Percentiles rank a stretch among this genome's conserved stretches.
Evolutionary conservation across 257 asterid species (phyloP).

Genomic region (Fraxinus quadrangulata): DNA sequence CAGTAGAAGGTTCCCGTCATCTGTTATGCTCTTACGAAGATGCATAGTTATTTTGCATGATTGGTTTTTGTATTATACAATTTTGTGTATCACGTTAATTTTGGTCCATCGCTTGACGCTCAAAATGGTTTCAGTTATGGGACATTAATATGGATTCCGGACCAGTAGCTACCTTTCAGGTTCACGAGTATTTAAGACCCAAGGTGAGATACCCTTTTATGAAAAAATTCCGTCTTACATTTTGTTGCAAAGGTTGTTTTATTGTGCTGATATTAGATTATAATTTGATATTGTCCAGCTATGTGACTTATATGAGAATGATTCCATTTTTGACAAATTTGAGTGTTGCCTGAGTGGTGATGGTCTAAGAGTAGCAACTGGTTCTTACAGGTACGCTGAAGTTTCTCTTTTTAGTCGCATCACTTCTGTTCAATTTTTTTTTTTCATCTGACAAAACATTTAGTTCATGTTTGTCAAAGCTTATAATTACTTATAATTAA

Average conservation of each 20-base stretch:
- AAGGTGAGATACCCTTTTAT: conserved; percentile 49
- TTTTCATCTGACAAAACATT: conserved; percentile 6
- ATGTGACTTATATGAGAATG: conserved; percentile 83
- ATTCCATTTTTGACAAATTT: conserved; percentile 83
- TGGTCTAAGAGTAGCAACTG: conserved; percentile 78
- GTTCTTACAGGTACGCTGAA: conserved; percentile 69
- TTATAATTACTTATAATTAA: too few relatives aligned
- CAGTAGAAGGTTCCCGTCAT: neutral
- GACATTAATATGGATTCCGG: conserved; percentile 89
- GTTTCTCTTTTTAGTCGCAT: conserved; percentile 8
- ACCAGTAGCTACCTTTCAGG: conserved; percentile 83
- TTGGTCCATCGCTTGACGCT: conserved; percentile 27
- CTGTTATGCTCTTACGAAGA: conserved; percentile 7
- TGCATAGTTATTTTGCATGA: conserved; percentile 19
- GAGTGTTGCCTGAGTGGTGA: conserved; percentile 94
- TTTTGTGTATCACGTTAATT: conserved; percentile 12
- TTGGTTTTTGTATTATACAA: conserved; percentile 2
- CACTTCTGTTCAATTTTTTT: neutral
- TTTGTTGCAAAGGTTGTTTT: neutral
- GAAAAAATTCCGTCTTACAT: neutral
- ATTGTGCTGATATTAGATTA: conserved; percentile 30
- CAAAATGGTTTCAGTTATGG: conserved; percentile 63
- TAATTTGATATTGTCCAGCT: conserved; percentile 53
- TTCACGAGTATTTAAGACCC: conserved; percentile 85
- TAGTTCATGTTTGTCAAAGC: neutral